Evolutionary conservation across 805 yeast species (phyloP).

Genomic region (Metschnikowia santaceciliae): DNA sequence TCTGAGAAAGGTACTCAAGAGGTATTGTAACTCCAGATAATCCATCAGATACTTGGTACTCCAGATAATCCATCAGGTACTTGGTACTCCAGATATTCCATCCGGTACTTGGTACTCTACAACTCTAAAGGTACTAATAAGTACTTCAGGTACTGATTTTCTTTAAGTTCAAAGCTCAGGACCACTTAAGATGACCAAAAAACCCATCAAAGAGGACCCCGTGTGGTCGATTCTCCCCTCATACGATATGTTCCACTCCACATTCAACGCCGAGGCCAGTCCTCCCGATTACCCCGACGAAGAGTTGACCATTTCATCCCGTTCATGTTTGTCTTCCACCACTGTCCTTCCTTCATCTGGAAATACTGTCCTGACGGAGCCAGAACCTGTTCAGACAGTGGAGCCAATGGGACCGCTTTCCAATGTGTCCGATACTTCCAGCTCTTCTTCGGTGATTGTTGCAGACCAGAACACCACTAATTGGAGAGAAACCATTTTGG

Average conservation of each 20-base stretch:
- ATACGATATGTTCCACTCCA: slow-evolving; percentile 30
- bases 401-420: no score
- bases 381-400: neutral
- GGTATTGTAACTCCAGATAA: no score
- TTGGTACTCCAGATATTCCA: no score
- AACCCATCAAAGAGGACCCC: slow-evolving; percentile 20
- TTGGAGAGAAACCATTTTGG: slow-evolving; percentile 39
- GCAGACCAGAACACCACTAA: slow-evolving; percentile 32
- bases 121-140: no score
- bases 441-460: slow-evolving; percentile 17
- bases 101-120: no score
- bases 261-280: slow-evolving; percentile 11
- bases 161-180: no score
- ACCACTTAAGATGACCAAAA: neutral
- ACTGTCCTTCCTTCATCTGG: neutral
- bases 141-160: no score
- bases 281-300: slow-evolving; percentile 17
- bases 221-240: slow-evolving; percentile 39
- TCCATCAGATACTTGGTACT: no score
- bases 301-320: slow-evolving; percentile 5
- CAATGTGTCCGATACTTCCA: neutral
- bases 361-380: neutral
- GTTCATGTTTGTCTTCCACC: neutral
- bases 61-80: no score
- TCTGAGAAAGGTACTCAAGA: no score